Percentiles rank a stretch among this genome's conserved stretches.
Conservation (phyloP, 208 protist genomes). For the Wallacemonas sp. region DNA sequence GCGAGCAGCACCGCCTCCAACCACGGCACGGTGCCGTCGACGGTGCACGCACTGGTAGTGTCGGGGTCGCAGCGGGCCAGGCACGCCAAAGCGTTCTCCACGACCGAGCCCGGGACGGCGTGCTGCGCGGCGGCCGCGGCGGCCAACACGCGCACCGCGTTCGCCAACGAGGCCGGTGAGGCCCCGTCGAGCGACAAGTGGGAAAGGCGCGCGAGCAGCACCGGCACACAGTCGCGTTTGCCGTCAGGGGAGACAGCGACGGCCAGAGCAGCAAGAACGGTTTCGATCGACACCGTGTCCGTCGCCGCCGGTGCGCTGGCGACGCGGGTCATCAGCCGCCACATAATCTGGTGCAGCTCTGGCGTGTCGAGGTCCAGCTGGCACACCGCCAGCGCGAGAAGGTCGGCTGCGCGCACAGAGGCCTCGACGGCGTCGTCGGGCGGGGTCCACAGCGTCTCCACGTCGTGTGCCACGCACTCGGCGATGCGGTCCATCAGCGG, state of each 20-base stretch:
- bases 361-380: constrained; percentile 44
- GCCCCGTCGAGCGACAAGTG: not conserved
- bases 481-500: constrained; percentile 52
- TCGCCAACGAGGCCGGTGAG: not conserved
- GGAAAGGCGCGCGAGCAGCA: not conserved
- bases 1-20: constrained; percentile 15
- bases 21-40: not conserved
- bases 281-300: constrained; percentile 8
- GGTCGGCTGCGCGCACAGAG: not conserved
- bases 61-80: not conserved
- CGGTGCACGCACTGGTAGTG: constrained; percentile 2
- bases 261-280: constrained; percentile 25
- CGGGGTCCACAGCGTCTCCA: too few relatives aligned
- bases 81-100: not conserved
- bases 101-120: not conserved
- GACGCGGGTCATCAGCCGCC: constrained; percentile 29
- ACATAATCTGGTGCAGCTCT: constrained; percentile 36
- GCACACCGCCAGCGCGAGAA: constrained; percentile 30
- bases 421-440: too few relatives aligned
- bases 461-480: constrained; percentile 2
- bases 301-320: not conserved
- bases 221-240: not conserved
- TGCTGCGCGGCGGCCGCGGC: not conserved
- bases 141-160: not conserved
- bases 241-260: constrained; percentile 15